Evolutionary conservation across 108 stramenopile species (phyloP).

Genomic region (Skeletonema tropicum): DNA sequence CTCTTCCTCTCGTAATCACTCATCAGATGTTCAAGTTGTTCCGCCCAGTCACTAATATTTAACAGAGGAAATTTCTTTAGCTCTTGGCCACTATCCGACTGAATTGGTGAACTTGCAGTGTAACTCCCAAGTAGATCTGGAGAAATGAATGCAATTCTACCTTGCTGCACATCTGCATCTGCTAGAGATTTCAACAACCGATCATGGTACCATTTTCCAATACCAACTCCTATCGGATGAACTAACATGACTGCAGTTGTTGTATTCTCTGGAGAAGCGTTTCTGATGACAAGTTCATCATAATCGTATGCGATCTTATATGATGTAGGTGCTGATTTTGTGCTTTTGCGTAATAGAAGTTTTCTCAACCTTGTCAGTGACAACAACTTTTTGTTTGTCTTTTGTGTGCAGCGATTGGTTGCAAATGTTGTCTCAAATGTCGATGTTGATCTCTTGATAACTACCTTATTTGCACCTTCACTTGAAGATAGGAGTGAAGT

Average conservation of each 20-base stretch:
- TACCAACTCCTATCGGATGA: slow-evolving; percentile 73
- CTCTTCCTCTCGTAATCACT: slow-evolving; percentile 32
- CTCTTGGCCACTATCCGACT: background rate
- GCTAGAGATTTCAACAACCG: slow-evolving; percentile 45
- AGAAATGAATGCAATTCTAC: slow-evolving; percentile 34
- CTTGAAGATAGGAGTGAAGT: background rate
- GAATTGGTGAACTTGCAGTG: slow-evolving; percentile 46
- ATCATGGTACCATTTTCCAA: slow-evolving; percentile 66
- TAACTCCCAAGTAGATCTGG: slow-evolving; percentile 65
- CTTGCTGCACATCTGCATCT: background rate
- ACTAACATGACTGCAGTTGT: slow-evolving; percentile 61
- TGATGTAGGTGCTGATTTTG: background rate
- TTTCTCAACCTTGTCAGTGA: background rate
- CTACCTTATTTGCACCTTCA: background rate
- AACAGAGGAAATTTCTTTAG: slow-evolving; percentile 48
- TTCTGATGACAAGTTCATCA: slow-evolving; percentile 23
- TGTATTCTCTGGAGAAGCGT: background rate
- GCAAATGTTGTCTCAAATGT: background rate
- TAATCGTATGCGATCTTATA: slow-evolving; percentile 28
- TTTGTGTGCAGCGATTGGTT: background rate
- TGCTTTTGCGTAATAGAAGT: background rate
- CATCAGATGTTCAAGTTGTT: slow-evolving; percentile 55
- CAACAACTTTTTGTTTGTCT: background rate
- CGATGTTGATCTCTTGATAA: background rate
- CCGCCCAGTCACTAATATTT: slow-evolving; percentile 60